phyloP scores from a whole-genome alignment of 108 stramenopile genomes.

The Chaetoceros tenuissimus region DNA sequence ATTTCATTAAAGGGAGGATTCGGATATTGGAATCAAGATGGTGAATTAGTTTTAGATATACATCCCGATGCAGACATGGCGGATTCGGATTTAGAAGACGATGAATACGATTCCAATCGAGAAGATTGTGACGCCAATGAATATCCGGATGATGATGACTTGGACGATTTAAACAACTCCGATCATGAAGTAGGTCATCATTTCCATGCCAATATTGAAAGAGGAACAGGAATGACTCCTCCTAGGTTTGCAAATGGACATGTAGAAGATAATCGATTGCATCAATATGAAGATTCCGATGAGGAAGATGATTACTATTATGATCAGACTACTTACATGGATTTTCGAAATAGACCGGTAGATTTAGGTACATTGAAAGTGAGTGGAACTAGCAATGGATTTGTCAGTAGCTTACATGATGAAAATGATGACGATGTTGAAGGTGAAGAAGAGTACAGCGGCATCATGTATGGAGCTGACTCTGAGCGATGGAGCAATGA shows the following conservation, averaged over 20 bases:
- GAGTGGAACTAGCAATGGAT: background rate
- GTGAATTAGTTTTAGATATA: constrained; percentile 54
- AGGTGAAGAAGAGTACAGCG: background rate
- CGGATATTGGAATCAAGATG: constrained; percentile 65
- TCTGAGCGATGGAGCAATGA: background rate
- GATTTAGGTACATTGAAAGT: background rate
- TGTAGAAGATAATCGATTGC: background rate
- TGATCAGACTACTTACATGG: background rate
- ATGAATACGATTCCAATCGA: background rate
- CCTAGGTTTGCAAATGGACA: background rate
- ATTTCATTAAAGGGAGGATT: constrained; percentile 56
- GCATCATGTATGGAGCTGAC: background rate
- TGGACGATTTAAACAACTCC: constrained; percentile 36
- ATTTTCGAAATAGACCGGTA: background rate
- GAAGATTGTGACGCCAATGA: constrained; percentile 1
- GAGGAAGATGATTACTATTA: background rate
- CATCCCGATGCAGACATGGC: constrained; percentile 5
- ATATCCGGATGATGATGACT: constrained; percentile 11
- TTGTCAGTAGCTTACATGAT: background rate
- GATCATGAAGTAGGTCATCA: constrained; percentile 38
- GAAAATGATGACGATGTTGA: background rate
- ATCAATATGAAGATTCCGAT: background rate
- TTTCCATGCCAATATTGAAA: constrained; percentile 6
- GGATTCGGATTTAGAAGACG: constrained; percentile 1
- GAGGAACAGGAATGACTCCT: background rate